A percentile compares a stretch with the other conserved stretches of the same genome.
These are phyloP conservation scores for Psilocybe subaeruginosa DNA, from an alignment of 768 basidiomycete genomes.

Conservation along the genomic window DNA sequence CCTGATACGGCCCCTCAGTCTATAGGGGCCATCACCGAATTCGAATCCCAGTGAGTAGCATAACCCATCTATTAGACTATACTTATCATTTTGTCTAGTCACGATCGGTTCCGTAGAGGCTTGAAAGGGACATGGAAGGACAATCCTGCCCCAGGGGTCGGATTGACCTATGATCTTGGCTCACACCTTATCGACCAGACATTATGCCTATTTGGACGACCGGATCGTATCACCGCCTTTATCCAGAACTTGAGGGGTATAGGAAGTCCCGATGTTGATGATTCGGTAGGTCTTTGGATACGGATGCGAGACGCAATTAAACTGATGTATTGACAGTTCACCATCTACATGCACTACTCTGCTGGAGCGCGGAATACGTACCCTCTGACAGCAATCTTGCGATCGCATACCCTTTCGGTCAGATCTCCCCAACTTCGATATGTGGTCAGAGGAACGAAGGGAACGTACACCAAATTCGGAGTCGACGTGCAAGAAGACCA, in stretches of 20 bases:
- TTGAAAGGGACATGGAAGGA: constrained; percentile 85
- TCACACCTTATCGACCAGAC: constrained; percentile 82
- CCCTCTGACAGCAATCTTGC: constrained; percentile 68
- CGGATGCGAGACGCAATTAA: not conserved
- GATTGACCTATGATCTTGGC: constrained; percentile 78
- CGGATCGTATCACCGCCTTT: constrained; percentile 67
- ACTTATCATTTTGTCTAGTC: constrained; percentile 40
- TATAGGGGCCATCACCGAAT: constrained; percentile 66
- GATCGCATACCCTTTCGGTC: constrained; percentile 72
- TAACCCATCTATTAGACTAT: not conserved
- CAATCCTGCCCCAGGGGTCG: constrained; percentile 57
- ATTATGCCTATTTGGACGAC: constrained; percentile 75
- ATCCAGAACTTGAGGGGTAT: constrained; percentile 70
- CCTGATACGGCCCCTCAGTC: constrained; percentile 53
- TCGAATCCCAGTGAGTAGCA: constrained; percentile 69
- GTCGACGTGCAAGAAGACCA: constrained; percentile 82
- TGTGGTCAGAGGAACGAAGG: constrained; percentile 69
- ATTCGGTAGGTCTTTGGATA: constrained; percentile 42
- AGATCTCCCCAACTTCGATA: constrained; percentile 70
- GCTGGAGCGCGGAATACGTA: constrained; percentile 40
- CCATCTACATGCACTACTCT: constrained; percentile 55
- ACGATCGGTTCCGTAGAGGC: constrained; percentile 71
- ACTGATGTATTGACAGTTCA: constrained; percentile 41
- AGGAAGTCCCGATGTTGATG: constrained; percentile 67
- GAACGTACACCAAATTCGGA: constrained; percentile 76